phyloP scores from a whole-genome alignment of 139 green algal genomes.

The Chlorella vulgaris region DNA sequence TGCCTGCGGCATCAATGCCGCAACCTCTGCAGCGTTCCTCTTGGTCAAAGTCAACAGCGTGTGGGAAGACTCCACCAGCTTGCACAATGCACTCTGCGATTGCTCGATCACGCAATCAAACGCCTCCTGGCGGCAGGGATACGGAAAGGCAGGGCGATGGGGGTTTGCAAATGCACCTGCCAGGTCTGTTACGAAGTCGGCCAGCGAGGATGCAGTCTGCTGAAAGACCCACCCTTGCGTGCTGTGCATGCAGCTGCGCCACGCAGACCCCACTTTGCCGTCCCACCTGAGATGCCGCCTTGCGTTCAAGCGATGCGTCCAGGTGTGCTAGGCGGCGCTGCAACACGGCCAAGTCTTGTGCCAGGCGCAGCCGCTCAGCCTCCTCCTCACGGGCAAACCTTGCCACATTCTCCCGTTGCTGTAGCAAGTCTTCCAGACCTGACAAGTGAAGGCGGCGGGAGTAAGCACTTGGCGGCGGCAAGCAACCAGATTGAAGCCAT shows the following conservation, averaged over 20 bases:
- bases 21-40: constrained; percentile 35
- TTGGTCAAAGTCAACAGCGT: constrained; percentile 82
- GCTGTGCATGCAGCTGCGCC: no score
- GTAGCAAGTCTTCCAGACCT: constrained; percentile 84
- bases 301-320: neutral
- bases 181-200: no score
- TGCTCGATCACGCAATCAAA: constrained; percentile 43
- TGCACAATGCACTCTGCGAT: constrained; percentile 75
- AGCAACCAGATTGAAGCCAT: no score
- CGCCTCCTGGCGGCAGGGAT: neutral
- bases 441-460: neutral
- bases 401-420: constrained; percentile 74
- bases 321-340: constrained; percentile 17
- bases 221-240: no score
- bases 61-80: constrained; percentile 80
- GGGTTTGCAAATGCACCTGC: no score
- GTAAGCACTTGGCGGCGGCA: neutral
- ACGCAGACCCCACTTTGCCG: no score
- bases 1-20: neutral
- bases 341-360: constrained; percentile 62
- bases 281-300: neutral
- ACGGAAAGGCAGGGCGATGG: no score
- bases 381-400: constrained; percentile 72
- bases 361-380: constrained; percentile 70
- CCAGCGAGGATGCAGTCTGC: no score